Evolutionary conservation across 306 rosid species (phyloP), one percentile per base, ranked within the genome.

Genomic region (Inga laurina): DNA sequence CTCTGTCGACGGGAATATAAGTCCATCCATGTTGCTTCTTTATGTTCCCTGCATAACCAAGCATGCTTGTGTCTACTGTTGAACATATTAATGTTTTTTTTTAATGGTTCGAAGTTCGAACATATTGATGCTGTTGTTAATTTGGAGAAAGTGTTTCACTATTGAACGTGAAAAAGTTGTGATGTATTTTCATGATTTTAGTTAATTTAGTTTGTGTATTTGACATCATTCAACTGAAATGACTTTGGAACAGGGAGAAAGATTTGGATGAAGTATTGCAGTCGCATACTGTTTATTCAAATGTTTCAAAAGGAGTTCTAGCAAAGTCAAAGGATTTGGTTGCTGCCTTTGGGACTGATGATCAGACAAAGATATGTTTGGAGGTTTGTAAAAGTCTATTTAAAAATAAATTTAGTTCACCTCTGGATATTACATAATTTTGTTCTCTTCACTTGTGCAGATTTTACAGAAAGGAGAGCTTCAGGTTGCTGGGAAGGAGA

Each of bases 401-500:
- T 45, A 18, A 64, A 15, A 1, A 2, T 41, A 52, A 3, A 10
- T 24, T 10, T 71, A 3, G 76, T 30, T 35, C n/a, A 13, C 9
- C 35, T 21, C 14, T 43, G 43, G 27, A 15, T 11, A 35, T 22
- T 24, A 34, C 19, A 0, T 54, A 35, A 76, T 32, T 72, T 46
- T 45, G 16, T 2, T 37, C 57, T 39, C 8, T 73, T 44, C 5
- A 35, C 51, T 56, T 39, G 0, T 32, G 10, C 84, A 96, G 98
- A 91, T 93, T 82, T 89, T 96, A 78, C 90, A 93, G 78, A 93
- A 92, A 87, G 99, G 98, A 64, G 99, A 93, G 83, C 97, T 96
- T 89, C 99, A 93, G 87, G 91, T 93, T 35, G 97, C 98, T 57
- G 99, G 96, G 82, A 96, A 96, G 83, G 99, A 96, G 92, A 92